Evolutionary conservation across 2,329 filamentous ascomycete species (phyloP).

Genomic region (Pseudogymnoascus sp.): DNA sequence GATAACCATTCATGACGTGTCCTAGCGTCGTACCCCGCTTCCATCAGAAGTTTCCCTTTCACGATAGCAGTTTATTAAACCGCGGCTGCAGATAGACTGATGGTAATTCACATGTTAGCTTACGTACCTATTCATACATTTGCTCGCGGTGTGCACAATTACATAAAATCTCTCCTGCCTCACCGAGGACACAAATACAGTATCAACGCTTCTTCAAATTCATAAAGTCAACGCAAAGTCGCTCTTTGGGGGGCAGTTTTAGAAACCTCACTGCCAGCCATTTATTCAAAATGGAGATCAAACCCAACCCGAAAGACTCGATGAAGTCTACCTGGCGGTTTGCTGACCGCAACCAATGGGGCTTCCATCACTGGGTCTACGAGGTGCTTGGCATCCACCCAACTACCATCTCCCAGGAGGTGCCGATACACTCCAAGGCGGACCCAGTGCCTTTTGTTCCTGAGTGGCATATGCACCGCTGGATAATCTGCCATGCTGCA

Average conservation of each 20-base stretch:
- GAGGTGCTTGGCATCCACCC: conserved; percentile 14
- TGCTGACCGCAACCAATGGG: conserved; percentile 10
- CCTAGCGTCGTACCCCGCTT: neutral
- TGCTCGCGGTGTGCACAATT: neutral
- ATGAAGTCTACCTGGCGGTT: conserved; percentile 18
- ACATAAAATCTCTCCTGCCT: neutral
- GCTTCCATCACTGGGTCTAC: conserved; percentile 8
- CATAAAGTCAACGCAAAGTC: neutral
- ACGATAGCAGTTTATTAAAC: neutral
- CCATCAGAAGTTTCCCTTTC: neutral
- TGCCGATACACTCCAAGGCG: conserved; percentile 29
- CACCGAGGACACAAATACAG: too few species aligned
- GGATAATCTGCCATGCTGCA: conserved; percentile 29
- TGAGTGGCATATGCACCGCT: conserved; percentile 27
- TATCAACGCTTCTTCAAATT: too few species aligned
- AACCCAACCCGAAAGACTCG: conserved; percentile 14
- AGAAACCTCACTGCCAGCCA: neutral
- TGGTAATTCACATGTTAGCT: neutral
- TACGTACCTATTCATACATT: neutral
- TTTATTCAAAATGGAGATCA: neutral
- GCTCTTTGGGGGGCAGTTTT: neutral
- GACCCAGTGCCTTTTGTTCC: conserved; percentile 29
- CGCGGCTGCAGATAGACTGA: neutral
- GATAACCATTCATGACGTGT: neutral
- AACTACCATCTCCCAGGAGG: conserved; percentile 15